Base-by-base conservation (phyloP, 495 filamentous ascomycete genomes). In the Filosporella fistucella region DNA sequence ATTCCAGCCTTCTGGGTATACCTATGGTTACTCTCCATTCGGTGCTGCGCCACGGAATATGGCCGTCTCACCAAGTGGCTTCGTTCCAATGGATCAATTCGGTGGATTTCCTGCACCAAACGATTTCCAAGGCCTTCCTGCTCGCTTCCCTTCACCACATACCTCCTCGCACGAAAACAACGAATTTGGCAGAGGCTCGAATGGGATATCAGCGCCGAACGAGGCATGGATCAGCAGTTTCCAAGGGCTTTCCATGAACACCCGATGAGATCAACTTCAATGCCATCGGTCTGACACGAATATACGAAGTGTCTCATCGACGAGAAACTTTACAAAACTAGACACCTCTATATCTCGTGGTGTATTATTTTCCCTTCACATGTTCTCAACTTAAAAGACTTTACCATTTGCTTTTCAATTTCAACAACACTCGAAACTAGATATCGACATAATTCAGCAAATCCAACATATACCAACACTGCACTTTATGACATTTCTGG, bases 181-280 rank as follows among this genome's bases (percentile, higher is more conserved):
- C 25, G 58, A 61, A 0, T 61, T 53, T 47, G 51, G 39, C 16
- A 30, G 55, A 25, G 39, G 48, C 16, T 20, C 41, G 8, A 39
- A 35, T 44, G 47, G 42, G 2, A 34, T 55, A 6, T n/a, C 33
- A 10, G 14, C 51, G 2, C 28, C 47, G 5, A 57, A 52, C 26
- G 55, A 58, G 4, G 35, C 22, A 4, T 72, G 75, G 72, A 63
- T 70, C 20, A 65, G 55, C 8, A 51, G 61, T 12, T 77, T 79
- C 55, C 75, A 79, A 48, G 68, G 74, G 12, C 59, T 79, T 4
- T 78, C 74, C 2, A 63, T 79, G 51, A 76, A 75, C 54, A 59
- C 66, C 29, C 72, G 72, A n/a, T n/a, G n/a, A n/a, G n/a, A n/a
- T n/a, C n/a, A n/a, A n/a, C n/a, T n/a, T n/a, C n/a, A n/a, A n/a